A percentile compares a stretch with the other conserved stretches of the same genome.
Conservation (phyloP, 345 rosid species). For the Lepidium didymum region DNA sequence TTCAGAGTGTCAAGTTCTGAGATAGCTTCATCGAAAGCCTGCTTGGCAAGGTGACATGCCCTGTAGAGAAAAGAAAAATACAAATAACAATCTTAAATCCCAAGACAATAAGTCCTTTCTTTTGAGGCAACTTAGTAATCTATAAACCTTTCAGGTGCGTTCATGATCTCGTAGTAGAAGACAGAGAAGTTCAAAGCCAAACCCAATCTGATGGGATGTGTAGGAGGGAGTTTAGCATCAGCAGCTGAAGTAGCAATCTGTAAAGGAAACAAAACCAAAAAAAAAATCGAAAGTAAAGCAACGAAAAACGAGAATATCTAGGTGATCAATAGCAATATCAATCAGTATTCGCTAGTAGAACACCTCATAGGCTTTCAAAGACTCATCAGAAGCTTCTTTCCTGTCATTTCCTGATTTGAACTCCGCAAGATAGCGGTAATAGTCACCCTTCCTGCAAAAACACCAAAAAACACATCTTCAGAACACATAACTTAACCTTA, state of each 20-base stretch:
- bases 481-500: neutral
- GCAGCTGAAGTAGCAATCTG: slow-evolving; percentile 56
- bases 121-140: too few relatives aligned
- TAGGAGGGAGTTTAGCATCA: slow-evolving; percentile 53
- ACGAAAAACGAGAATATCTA: neutral
- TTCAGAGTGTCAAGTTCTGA: slow-evolving; percentile 57
- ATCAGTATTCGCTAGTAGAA: neutral
- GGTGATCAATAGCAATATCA: neutral
- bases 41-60: slow-evolving; percentile 73
- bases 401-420: slow-evolving; percentile 47
- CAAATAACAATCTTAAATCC: slow-evolving; percentile 3
- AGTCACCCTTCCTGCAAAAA: slow-evolving; percentile 64
- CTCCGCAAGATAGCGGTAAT: slow-evolving; percentile 58
- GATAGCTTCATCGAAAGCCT: slow-evolving; percentile 70
- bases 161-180: slow-evolving; percentile 72
- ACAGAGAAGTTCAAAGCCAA: slow-evolving; percentile 75
- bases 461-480: neutral
- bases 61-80: slow-evolving; percentile 16
- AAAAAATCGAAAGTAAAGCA: neutral
- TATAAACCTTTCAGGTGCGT: slow-evolving; percentile 64
- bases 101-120: neutral
- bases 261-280: neutral
- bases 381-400: slow-evolving; percentile 53
- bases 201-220: slow-evolving; percentile 71
- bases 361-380: slow-evolving; percentile 69